Percentiles rank a stretch among this genome's conserved stretches.
Evolutionary conservation across 2,329 filamentous ascomycete genomes (phyloP).

Genomic region (Exutisphaerella laricina): DNA sequence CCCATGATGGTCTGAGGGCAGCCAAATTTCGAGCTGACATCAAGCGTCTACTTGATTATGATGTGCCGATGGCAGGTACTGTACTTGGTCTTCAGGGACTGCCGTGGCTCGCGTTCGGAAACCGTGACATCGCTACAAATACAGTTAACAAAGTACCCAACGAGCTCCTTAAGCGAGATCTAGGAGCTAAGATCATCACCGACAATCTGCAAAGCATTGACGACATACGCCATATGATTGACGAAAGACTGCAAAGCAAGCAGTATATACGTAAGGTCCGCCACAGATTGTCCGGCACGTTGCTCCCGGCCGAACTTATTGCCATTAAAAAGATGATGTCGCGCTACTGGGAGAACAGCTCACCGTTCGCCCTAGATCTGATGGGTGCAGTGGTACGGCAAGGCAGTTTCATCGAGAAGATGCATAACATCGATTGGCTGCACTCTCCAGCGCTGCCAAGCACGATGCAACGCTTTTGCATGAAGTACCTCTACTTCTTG

Average conservation of each 20-base stretch:
- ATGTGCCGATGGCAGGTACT: constrained; percentile 62
- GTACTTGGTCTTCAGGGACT: constrained; percentile 53
- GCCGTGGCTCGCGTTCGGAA: constrained; percentile 36
- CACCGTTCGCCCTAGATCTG: constrained; percentile 60
- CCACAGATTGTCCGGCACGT: background rate
- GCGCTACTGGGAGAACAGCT: constrained; percentile 64
- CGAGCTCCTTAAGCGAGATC: constrained; percentile 40
- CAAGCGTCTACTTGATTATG: constrained; percentile 41
- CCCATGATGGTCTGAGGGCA: constrained; percentile 56
- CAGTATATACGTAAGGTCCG: constrained; percentile 37
- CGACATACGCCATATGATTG: constrained; percentile 48
- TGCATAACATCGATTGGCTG: constrained; percentile 71
- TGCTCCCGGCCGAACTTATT: constrained; percentile 28
- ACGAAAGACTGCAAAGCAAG: constrained; percentile 40
- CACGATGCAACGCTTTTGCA: constrained; percentile 60
- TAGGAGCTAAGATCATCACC: constrained; percentile 40
- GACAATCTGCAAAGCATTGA: background rate
- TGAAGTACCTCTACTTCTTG: constrained; percentile 62
- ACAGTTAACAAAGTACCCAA: constrained; percentile 25
- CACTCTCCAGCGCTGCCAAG: constrained; percentile 60
- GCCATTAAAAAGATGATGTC: constrained; percentile 63
- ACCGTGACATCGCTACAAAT: constrained; percentile 16
- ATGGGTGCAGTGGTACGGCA: constrained; percentile 61
- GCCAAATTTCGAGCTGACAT: constrained; percentile 58
- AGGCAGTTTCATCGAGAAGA: constrained; percentile 63